A percentile compares a stretch with the other conserved stretches of the same genome.
phyloP scores from a whole-genome alignment of 495 filamentous ascomycete genomes.

The Chaetomium cochliodes region DNA sequence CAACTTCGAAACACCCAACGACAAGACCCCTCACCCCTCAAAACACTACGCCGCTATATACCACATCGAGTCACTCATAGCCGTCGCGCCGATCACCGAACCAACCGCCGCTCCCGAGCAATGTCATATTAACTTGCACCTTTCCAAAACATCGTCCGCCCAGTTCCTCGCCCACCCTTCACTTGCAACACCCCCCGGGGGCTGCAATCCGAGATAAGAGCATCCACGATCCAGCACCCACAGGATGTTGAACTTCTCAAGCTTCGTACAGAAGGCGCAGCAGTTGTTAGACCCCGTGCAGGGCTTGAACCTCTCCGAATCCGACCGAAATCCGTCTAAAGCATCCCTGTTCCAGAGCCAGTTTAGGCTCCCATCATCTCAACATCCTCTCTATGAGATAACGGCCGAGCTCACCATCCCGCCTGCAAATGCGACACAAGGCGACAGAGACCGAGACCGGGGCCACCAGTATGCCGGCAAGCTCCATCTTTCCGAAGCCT shows the following conservation, averaged over 20 bases:
- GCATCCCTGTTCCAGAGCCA: conserved; percentile 90
- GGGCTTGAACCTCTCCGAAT: conserved; percentile 62
- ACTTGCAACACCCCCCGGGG: conserved; percentile 9
- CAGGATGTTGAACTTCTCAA: conserved; percentile 64
- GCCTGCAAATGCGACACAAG: conserved; percentile 57
- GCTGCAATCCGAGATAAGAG: conserved; percentile 11
- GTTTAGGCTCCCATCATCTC: conserved; percentile 89
- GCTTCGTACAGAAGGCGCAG: conserved; percentile 87
- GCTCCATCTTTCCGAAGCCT: conserved; percentile 89
- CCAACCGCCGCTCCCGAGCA: not conserved
- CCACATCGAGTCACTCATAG: not conserved
- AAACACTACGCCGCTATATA: not conserved
- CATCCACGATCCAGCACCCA: not conserved
- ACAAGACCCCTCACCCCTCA: not conserved
- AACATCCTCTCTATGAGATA: conserved; percentile 91
- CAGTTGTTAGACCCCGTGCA: conserved; percentile 86
- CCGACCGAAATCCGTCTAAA: conserved; percentile 82
- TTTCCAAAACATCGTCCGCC: not conserved
- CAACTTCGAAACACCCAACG: not conserved
- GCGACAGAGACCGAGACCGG: conserved; percentile 60
- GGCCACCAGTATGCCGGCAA: conserved; percentile 90
- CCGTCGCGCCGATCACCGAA: not conserved
- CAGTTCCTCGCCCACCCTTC: not conserved
- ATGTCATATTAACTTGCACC: conserved; percentile 8
- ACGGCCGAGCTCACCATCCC: conserved; percentile 89